These are phyloP conservation scores for Elongisporangium undulatum DNA, from an alignment of 352 stramenopile genomes.

Conservation along the genomic window DNA sequence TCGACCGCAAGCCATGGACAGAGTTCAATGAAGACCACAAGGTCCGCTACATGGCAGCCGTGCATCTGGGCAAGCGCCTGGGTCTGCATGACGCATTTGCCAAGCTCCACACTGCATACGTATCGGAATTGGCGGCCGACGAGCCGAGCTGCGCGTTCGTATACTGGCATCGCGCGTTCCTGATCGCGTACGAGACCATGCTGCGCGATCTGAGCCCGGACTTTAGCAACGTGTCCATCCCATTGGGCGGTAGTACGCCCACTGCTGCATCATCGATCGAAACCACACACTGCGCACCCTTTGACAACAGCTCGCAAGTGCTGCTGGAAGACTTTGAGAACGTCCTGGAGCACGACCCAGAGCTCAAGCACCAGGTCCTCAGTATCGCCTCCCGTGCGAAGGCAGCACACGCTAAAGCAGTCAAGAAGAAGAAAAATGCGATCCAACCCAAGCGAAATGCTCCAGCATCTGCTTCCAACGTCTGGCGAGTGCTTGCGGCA, in stretches of 20 bases:
- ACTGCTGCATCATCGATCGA: background rate
- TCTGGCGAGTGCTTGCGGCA: background rate
- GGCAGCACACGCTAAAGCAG: slow-evolving; percentile 5
- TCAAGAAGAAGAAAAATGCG: background rate
- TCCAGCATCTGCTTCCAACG: background rate
- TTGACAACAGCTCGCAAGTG: slow-evolving; percentile 9
- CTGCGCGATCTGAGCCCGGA: slow-evolving; percentile 16
- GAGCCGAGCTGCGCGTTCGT: slow-evolving; percentile 51
- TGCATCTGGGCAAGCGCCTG: slow-evolving; percentile 29
- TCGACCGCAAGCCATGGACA: slow-evolving; percentile 36
- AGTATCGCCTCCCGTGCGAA: slow-evolving; percentile 16
- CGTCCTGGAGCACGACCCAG: background rate
- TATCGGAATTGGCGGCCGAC: slow-evolving; percentile 46
- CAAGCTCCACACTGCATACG: slow-evolving; percentile 48
- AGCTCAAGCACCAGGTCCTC: slow-evolving; percentile 16
- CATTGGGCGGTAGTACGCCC: background rate
- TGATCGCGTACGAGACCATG: slow-evolving; percentile 74
- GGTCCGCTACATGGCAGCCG: slow-evolving; percentile 25
- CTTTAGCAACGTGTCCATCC: background rate
- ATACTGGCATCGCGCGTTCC: slow-evolving; percentile 69
- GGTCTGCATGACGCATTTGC: slow-evolving; percentile 46
- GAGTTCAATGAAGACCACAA: slow-evolving; percentile 27
- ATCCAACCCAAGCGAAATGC: background rate
- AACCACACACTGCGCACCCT: background rate
- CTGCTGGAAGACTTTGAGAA: background rate